Evolutionary conservation across 805 yeast genomes (phyloP).

Genomic region (Wickerhamomyces hampshirensis): DNA sequence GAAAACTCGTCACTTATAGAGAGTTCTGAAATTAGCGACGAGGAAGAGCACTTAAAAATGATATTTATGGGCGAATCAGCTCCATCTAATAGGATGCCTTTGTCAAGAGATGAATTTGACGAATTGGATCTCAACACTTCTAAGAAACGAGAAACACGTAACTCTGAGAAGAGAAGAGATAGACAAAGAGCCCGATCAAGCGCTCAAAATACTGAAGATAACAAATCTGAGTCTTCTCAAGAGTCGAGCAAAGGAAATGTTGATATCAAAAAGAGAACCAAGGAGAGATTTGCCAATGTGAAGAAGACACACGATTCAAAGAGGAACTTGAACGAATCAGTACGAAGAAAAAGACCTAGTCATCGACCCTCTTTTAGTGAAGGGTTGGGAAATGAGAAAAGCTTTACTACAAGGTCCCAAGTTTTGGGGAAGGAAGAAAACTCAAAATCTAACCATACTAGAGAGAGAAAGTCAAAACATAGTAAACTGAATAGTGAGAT

Average conservation of each 20-base stretch:
- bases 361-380: too few species aligned
- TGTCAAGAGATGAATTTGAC: constrained; percentile 13
- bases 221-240: too few species aligned
- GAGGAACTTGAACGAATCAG: too few species aligned
- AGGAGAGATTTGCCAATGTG: neutral
- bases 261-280: neutral
- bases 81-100: too few species aligned
- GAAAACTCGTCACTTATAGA: too few species aligned
- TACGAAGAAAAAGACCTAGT: too few species aligned
- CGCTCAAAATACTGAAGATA: neutral
- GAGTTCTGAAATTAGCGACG: constrained; percentile 1
- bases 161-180: neutral
- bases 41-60: neutral
- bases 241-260: too few species aligned
- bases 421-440: too few species aligned
- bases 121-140: constrained; percentile 10
- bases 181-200: neutral
- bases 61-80: neutral
- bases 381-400: neutral
- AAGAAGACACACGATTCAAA: neutral
- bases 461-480: too few species aligned
- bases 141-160: neutral
- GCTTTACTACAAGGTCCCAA: too few species aligned
- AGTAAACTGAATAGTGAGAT: too few species aligned
- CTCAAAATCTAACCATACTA: too few species aligned